These are phyloP conservation scores for Avicennia marina DNA, from an alignment of 257 asterid genomes.

Conservation along the genomic window DNA sequence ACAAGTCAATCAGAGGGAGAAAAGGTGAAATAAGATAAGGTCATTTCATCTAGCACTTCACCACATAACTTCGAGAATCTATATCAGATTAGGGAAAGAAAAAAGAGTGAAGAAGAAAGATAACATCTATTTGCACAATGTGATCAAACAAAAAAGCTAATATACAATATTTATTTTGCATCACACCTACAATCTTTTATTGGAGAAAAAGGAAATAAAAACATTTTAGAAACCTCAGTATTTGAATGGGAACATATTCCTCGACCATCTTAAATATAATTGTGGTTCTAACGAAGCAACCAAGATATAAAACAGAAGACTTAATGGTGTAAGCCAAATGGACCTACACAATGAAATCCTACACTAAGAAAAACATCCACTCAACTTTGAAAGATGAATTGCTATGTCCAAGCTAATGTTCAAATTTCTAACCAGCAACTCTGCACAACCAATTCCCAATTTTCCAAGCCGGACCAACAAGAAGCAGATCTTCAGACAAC, in stretches of 20 bases:
- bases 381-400: background rate
- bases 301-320: background rate
- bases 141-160: slow-evolving; percentile 7
- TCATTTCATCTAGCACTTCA: background rate
- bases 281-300: background rate
- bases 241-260: background rate
- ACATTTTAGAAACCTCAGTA: background rate
- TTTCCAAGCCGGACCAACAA: slow-evolving; percentile 4
- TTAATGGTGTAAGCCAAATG: too few species aligned
- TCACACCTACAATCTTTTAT: background rate
- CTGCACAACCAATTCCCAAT: background rate
- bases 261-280: background rate
- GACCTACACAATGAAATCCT: background rate
- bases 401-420: background rate
- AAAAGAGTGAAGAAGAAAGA: background rate
- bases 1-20: too few species aligned
- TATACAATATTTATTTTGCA: background rate
- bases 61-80: too few species aligned
- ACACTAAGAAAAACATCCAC: background rate
- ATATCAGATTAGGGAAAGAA: background rate
- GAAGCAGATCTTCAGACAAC: too few species aligned
- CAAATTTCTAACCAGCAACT: background rate
- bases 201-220: background rate
- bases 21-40: background rate
- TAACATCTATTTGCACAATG: background rate